Evolutionary conservation across 441 rosid genomes (phyloP), one percentile per base, ranked within the genome.

Genomic region (Gossypium schwendimanii): DNA sequence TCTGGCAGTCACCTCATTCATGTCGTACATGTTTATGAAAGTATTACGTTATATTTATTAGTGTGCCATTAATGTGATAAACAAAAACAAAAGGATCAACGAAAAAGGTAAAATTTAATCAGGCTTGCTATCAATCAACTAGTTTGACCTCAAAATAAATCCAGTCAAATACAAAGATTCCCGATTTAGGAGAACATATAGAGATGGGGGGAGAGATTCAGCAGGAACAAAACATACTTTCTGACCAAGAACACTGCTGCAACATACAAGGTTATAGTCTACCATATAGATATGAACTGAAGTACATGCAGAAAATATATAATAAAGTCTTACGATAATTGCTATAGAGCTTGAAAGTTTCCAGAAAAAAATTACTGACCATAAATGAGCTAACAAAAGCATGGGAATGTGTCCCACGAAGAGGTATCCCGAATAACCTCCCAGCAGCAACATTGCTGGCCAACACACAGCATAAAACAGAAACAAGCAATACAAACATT

Each of bases 321-420:
- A 62, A 14, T 24, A 28, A 68, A 69, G 17, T 10, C 8, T 64
- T 33, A 67, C 2, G 3, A 26, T 31, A 39, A 59, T 52, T 39
- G 41, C n/a, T 58, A 50, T n/a, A 63, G 69, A 62, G 24, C 41
- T 28, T 33, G 53, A n/a, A 50, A 10, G 23, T 28, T 14, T 20
- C 20, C 12, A 1, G 66, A 4, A 44, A 41, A 1, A 47, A 49
- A 21, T 15, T 71, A 82, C 90, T 44, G 49, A 91, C 98, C 97
- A 89, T 91, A 79, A 83, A 93, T 69, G 98, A 93, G 84, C 98
- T 93, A 76, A 93, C 92, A 87, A 91, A 93, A 59, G 98, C 97
- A 84, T 93, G 98, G 36, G 98, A 91, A 84, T 91, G 98, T 41
- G 97, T 93, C 75, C 97, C 98, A 68, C 92, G 88, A 65, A 93